A percentile compares a stretch with the other conserved stretches of the same genome.
Evolutionary conservation across 176 grass and related monocot species (phyloP).

Genomic region (Alloteropsis semialata): DNA sequence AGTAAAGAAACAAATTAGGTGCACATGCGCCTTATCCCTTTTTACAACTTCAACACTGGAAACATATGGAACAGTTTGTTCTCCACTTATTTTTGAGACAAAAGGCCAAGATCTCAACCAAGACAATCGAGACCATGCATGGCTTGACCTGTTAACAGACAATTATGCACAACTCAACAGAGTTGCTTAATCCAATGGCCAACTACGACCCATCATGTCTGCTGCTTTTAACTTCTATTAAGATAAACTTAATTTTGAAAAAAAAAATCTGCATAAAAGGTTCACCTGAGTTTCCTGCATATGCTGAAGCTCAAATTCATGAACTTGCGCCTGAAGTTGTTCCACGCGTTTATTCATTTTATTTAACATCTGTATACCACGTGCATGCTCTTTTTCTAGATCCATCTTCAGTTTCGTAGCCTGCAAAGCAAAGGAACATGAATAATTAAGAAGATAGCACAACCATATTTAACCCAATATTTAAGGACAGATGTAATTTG

Average conservation of each 20-base stretch:
- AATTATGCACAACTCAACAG: neutral
- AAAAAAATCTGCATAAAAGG: neutral
- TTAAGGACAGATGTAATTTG: neutral
- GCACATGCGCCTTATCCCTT: too few species aligned
- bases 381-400: slow-evolving; percentile 58
- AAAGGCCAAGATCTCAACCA: neutral
- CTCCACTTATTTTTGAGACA: neutral
- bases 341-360: slow-evolving; percentile 54
- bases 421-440: slow-evolving; percentile 39
- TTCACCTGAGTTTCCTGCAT: slow-evolving; percentile 67
- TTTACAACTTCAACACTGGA: neutral
- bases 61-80: too few species aligned
- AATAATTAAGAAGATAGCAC: slow-evolving; percentile 13
- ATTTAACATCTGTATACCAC: slow-evolving; percentile 43
- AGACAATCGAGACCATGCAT: neutral
- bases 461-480: neutral
- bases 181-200: neutral
- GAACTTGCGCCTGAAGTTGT: slow-evolving; percentile 68
- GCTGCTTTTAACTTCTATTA: neutral
- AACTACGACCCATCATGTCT: neutral
- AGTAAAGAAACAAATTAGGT: neutral
- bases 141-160: neutral
- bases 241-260: neutral
- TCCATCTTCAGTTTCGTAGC: slow-evolving; percentile 71
- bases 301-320: slow-evolving; percentile 64